A percentile compares a stretch with the other conserved stretches of the same genome.
phyloP scores from a whole-genome alignment of 2,329 filamentous ascomycete genomes.

The Dendryphion nanum region DNA sequence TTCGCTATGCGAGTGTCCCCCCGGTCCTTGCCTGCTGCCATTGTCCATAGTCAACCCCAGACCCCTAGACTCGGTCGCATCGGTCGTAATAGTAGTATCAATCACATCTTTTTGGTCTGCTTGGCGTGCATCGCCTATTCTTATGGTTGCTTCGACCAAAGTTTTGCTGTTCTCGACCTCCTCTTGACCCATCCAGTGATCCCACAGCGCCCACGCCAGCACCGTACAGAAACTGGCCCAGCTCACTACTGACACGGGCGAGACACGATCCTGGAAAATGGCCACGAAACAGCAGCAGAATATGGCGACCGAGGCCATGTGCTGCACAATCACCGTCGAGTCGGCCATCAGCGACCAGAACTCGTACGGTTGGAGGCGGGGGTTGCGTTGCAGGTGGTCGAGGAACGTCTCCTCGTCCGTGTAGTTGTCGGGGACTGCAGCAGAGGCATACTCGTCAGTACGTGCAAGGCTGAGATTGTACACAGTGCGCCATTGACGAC shows the following conservation, averaged over 20 bases:
- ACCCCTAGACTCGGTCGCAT: conserved; percentile 34
- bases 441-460: conserved; percentile 5
- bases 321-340: conserved; percentile 94
- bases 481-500: no score
- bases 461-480: no score
- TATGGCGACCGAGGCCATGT: conserved; percentile 91
- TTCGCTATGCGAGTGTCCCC: conserved; percentile 50
- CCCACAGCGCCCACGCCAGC: conserved; percentile 87
- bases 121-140: no score
- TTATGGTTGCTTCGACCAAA: conserved; percentile 38
- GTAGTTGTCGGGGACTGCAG: conserved; percentile 91
- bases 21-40: conserved; percentile 9
- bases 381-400: conserved; percentile 92
- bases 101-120: conserved; percentile 11
- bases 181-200: conserved; percentile 80
- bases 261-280: conserved; percentile 84
- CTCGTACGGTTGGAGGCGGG: conserved; percentile 88
- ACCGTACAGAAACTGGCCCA: conserved; percentile 82
- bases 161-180: conserved; percentile 48
- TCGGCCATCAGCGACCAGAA: conserved; percentile 97
- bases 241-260: conserved; percentile 82
- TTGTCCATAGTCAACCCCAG: conserved; percentile 42
- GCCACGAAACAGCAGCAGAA: conserved; percentile 92
- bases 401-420: conserved; percentile 96
- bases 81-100: conserved; percentile 11